Evolutionary conservation across 495 filamentous ascomycete genomes (phyloP), one percentile per base, ranked within the genome.

Genomic region (Penicillium pulvis): DNA sequence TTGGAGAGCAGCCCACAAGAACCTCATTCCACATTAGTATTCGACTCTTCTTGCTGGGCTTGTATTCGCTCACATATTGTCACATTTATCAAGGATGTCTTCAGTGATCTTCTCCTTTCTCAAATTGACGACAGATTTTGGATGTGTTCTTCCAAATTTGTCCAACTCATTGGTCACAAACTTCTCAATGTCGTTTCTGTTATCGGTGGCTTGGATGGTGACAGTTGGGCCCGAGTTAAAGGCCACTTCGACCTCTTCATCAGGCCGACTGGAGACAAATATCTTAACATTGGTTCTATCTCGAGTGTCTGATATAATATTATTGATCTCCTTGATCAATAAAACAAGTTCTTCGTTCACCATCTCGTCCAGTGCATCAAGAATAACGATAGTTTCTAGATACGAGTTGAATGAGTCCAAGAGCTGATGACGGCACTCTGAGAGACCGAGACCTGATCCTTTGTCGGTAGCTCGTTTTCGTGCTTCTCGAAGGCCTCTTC

Each of bases 241-340:
- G 4, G 42, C 44, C 6, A 48, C 49, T 26, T 56, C 48, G 24
- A 81, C 59, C 39, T 76, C 71, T 19, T 44, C 41, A 35, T 79
- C 78, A 14, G 71, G 72, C 11, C 77, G 68, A 45, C 75, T 78
- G 11, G 77, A 80, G 53, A 81, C 72, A 56, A 81, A 76, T n/a
- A 81, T 55, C 51, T 74, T 80, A 8, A 79, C 60, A 1, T 61
- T 10, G 17, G 9, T n/a, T 42, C 16, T 42, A 3, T 36, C 10
- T 36, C 33, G 33, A 36, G 33, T 36, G 3, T 36, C 33, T 3
- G 33, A 36, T 36, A 36, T 14, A 11, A 36, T 42, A 42, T 42
- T 5, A 14, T 17, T 16, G 17, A 28, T 24, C n/a, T 28, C 17
- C 20, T 24, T 28, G 28, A 7, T 48, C 7, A 48, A 28, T 20